A percentile compares a stretch with the other conserved stretches of the same genome.
Evolutionary conservation across 495 filamentous ascomycete genomes (phyloP).

Genomic region (Neurospora sp.): DNA sequence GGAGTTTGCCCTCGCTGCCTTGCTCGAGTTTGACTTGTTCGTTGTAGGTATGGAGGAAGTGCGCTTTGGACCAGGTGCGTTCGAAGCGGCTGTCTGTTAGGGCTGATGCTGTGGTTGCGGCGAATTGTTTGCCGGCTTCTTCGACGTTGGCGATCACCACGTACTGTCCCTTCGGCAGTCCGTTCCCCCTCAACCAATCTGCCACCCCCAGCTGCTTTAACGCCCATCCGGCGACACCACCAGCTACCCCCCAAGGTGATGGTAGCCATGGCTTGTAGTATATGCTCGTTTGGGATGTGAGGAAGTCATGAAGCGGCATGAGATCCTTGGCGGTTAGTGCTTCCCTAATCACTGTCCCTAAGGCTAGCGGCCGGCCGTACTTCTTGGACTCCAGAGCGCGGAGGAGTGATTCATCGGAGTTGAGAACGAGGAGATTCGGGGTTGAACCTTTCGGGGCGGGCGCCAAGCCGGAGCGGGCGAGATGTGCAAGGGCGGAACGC

Average conservation of each 20-base stretch:
- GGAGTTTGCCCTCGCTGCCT: conserved; percentile 31
- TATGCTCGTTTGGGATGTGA: conserved; percentile 50
- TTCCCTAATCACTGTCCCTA: conserved; percentile 73
- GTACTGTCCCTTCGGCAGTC: conserved; percentile 32
- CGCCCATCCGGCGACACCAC: conserved; percentile 65
- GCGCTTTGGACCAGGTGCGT: conserved; percentile 55
- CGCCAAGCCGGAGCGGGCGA: conserved; percentile 50
- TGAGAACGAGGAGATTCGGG: conserved; percentile 49
- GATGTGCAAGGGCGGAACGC: conserved; percentile 60
- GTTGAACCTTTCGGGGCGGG: conserved; percentile 40
- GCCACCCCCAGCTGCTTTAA: conserved; percentile 57
- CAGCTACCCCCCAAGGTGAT: conserved; percentile 9
- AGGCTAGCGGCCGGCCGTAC: conserved; percentile 73
- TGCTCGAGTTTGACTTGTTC: conserved; percentile 25
- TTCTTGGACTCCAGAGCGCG: conserved; percentile 64
- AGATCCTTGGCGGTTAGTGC: conserved; percentile 57
- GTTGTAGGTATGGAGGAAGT: conserved; percentile 51
- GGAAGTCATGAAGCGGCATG: conserved; percentile 57
- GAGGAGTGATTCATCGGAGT: conserved; percentile 58
- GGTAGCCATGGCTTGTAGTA: conserved; percentile 40
- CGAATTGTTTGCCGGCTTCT: conserved; percentile 36
- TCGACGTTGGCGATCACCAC: conserved; percentile 54
- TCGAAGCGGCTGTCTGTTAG: conserved; percentile 42
- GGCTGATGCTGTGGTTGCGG: conserved; percentile 35
- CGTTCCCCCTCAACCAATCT: conserved; percentile 14